Base-by-base conservation (phyloP, 768 basidiomycete species). In the Hypholoma fasciculare region DNA sequence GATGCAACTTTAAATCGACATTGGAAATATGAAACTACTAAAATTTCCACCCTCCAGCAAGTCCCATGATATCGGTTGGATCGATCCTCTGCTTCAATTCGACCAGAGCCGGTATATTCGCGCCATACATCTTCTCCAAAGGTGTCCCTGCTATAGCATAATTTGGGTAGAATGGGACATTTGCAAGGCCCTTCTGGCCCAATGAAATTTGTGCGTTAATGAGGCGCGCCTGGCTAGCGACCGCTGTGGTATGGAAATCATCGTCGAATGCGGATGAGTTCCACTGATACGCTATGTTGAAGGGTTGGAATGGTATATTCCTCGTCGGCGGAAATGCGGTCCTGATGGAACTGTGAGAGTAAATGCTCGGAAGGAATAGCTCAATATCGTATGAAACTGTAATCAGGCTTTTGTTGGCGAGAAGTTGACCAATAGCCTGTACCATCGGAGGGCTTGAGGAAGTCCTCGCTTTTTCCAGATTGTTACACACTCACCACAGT, bases 21-120 rank as follows among this genome's bases (percentile, higher is more conserved):
- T 34, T 34, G 30, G 30, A 7, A 34, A 34, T 1, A 7, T 9
- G 2, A 30, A 7, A 5, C 14, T 19, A 34, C 12, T 34, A 78
- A 43, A 83, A 69, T 69, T 85, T 87, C 69, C 79, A 87, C 11
- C 86, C 87, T 5, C 86, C 87, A n/a, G 86, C 78, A 12, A 86
- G 78, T 13, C 77, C 80, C 86, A 90, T 89, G 44, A 88, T 75
- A 63, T 83, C 78, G 4, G 70, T 51, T 0, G 86, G 87, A 65
- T 90, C 87, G 49, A 83, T 74, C 26, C 49, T 56, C 52, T 58
- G 62, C 65, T 81, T 83, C 12, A 87, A 68, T 16, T 53, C 60
- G 52, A 66, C 59, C 63, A 88, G 61, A 57, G 53, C 67, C 8
- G 67, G 65, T 1, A 88, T 46, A 58, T 86, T 82, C 2, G 44